These are phyloP conservation scores for Rickenella mellea DNA, from an alignment of 768 basidiomycete genomes.

Conservation along the genomic window DNA sequence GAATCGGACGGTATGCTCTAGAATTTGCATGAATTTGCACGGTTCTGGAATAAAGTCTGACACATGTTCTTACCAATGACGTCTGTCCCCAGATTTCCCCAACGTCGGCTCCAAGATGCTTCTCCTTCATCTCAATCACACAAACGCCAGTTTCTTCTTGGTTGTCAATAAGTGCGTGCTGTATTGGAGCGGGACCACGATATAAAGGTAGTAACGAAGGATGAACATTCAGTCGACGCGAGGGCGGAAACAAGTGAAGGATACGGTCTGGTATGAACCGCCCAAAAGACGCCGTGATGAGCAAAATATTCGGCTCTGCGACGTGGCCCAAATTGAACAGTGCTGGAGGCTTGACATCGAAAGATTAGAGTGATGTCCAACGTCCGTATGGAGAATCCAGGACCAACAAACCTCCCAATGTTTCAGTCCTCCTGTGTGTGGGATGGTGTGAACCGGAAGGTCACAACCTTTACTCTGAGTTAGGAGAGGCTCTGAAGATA, in stretches of 20 bases:
- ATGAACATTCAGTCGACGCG: conserved; percentile 74
- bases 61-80: conserved; percentile 42
- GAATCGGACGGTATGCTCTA: conserved; percentile 45
- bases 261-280: conserved; percentile 63
- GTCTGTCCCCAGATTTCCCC: conserved; percentile 58
- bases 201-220: conserved; percentile 81
- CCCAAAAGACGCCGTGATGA: conserved; percentile 88
- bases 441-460: conserved; percentile 53
- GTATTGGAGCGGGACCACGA: conserved; percentile 88
- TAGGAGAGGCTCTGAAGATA: conserved; percentile 60
- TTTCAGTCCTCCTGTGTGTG: conserved; percentile 51
- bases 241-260: conserved; percentile 49
- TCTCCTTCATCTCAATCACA: conserved; percentile 67
- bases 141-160: conserved; percentile 69
- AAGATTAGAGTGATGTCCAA: conserved; percentile 1
- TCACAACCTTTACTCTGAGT: conserved; percentile 35
- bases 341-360: conserved; percentile 32
- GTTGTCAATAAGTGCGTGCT: conserved; percentile 65
- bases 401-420: conserved; percentile 46
- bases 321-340: conserved; percentile 21
- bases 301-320: conserved; percentile 42
- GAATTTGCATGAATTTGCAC: background rate
- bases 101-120: conserved; percentile 64
- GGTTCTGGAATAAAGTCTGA: too few species aligned
- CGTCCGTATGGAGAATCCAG: background rate